Evolutionary conservation across 2,329 filamentous ascomycete genomes (phyloP).

Genomic region (Xylariaceae sp.): DNA sequence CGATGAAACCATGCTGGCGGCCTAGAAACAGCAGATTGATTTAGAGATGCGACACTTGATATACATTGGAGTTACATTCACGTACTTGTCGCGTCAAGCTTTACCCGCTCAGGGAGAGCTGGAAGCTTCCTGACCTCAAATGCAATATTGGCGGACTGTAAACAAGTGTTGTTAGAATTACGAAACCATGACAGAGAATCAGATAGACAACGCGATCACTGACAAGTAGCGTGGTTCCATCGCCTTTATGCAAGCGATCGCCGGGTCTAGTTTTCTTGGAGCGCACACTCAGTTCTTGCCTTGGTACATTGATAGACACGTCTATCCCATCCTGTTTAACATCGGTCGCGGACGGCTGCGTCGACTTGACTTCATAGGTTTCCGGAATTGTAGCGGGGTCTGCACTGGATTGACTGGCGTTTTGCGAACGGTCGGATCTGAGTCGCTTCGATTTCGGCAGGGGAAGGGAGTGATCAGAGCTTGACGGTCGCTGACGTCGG

Average conservation of each 20-base stretch:
- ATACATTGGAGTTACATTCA: slow-evolving; percentile 8
- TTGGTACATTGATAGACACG: slow-evolving; percentile 35
- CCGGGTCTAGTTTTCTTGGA: slow-evolving; percentile 60
- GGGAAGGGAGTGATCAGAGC: slow-evolving; percentile 50
- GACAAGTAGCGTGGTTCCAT: slow-evolving; percentile 64
- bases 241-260: slow-evolving; percentile 62
- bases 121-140: slow-evolving; percentile 84
- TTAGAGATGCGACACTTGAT: slow-evolving; percentile 24
- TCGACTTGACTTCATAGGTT: slow-evolving; percentile 53
- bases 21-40: slow-evolving; percentile 38
- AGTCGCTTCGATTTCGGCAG: slow-evolving; percentile 63
- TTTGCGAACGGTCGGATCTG: slow-evolving; percentile 42
- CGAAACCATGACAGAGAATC: background rate
- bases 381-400: slow-evolving; percentile 50
- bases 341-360: slow-evolving; percentile 46
- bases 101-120: slow-evolving; percentile 73
- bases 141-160: slow-evolving; percentile 74
- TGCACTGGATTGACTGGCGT: slow-evolving; percentile 54
- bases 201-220: slow-evolving; percentile 28
- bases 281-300: slow-evolving; percentile 55
- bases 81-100: slow-evolving; percentile 62
- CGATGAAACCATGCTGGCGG: slow-evolving; percentile 62
- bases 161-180: slow-evolving; percentile 14
- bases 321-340: slow-evolving; percentile 47
- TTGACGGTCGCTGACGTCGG: slow-evolving; percentile 57